A percentile compares a stretch with the other conserved stretches of the same genome.
Evolutionary conservation across 1,139 yeast species (phyloP).

Genomic region (Candida tropicalis): DNA sequence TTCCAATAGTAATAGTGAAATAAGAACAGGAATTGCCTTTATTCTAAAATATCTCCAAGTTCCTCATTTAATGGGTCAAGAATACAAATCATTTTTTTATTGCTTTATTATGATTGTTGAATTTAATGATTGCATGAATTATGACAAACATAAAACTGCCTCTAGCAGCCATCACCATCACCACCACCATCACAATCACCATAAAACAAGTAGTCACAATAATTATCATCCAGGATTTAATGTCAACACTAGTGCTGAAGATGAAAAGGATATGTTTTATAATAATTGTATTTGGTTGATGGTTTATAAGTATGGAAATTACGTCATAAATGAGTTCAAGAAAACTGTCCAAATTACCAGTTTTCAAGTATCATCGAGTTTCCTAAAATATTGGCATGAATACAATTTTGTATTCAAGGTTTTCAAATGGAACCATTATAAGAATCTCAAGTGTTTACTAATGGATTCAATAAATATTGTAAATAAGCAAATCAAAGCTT

Average conservation of each 20-base stretch:
- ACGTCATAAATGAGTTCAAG: conserved; percentile 19
- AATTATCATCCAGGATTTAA: conserved; percentile 31
- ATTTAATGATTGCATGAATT: conserved; percentile 19
- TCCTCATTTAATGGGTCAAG: conserved; percentile 15
- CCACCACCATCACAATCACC: not conserved
- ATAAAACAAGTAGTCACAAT: not conserved
- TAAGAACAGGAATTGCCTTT: conserved; percentile 14
- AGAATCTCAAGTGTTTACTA: conserved; percentile 18
- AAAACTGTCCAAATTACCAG: conserved; percentile 2
- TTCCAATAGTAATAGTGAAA: conserved; percentile 12
- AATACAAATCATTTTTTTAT: conserved; percentile 23
- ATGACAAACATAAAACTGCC: not conserved
- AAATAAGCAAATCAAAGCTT: conserved; percentile 17
- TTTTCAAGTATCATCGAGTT: conserved; percentile 9
- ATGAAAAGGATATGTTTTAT: conserved; percentile 13
- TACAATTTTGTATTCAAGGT: conserved; percentile 22
- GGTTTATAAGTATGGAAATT: conserved; percentile 22
- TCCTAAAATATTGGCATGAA: conserved; percentile 19
- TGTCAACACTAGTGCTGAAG: conserved; percentile 20
- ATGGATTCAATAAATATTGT: conserved; percentile 18
- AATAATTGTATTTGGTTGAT: conserved; percentile 27
- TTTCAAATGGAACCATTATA: conserved; percentile 22
- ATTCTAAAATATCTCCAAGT: conserved; percentile 17
- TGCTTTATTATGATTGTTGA: conserved; percentile 30
- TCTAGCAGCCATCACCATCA: not conserved